phyloP scores from a whole-genome alignment of 2,329 filamentous ascomycete genomes.

The Curvularia spicifera region DNA sequence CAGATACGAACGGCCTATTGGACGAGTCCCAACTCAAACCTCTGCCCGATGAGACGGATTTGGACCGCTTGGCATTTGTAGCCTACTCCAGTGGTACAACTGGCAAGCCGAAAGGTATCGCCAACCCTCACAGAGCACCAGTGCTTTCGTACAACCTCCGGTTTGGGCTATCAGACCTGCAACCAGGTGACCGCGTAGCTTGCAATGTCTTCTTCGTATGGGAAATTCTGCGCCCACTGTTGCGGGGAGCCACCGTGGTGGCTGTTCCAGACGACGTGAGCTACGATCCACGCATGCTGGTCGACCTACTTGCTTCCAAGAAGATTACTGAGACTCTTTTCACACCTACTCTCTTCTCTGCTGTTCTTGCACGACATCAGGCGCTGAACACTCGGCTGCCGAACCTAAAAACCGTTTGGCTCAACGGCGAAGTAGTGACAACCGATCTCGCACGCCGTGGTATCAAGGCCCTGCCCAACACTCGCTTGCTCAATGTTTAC shows the following conservation, averaged over 20 bases:
- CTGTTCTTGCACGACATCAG: constrained; percentile 73
- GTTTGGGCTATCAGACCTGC: constrained; percentile 72
- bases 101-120: constrained; percentile 81
- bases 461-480: constrained; percentile 70
- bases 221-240: constrained; percentile 79
- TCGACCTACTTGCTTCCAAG: constrained; percentile 70
- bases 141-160: constrained; percentile 76
- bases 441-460: constrained; percentile 75
- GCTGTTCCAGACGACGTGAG: constrained; percentile 77
- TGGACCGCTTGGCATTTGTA: constrained; percentile 79
- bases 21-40: constrained; percentile 57
- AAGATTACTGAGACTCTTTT: constrained; percentile 80
- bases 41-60: constrained; percentile 68
- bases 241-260: constrained; percentile 78
- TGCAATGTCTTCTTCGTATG: constrained; percentile 89
- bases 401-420: constrained; percentile 73
- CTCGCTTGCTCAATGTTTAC: constrained; percentile 78
- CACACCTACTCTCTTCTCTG: constrained; percentile 79
- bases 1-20: constrained; percentile 35
- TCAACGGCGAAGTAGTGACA: constrained; percentile 84
- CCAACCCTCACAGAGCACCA: constrained; percentile 76
- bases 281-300: constrained; percentile 77
- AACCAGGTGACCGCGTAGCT: constrained; percentile 77
- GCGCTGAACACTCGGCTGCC: constrained; percentile 69
- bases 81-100: constrained; percentile 81